Conservation (phyloP, 176 grass and related monocot genomes). For the Eragrostis curvula region DNA sequence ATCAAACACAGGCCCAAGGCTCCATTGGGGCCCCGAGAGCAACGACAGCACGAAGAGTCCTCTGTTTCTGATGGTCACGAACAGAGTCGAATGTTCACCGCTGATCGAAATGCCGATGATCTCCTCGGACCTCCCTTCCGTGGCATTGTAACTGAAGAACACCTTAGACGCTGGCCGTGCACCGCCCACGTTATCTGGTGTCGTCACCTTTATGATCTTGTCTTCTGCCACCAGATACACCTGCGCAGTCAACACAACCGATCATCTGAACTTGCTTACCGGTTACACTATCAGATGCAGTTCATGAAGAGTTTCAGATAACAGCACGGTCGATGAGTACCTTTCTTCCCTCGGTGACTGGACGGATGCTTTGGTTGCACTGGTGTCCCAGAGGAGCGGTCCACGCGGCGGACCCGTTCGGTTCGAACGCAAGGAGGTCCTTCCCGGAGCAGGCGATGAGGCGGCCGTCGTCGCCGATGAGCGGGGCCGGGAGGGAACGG, state of each 20-base stretch:
- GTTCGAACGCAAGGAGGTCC: slow-evolving; percentile 65
- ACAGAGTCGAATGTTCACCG: slow-evolving; percentile 51
- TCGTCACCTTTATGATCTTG: slow-evolving; percentile 64
- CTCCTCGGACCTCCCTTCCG: slow-evolving; percentile 48
- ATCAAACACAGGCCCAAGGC: slow-evolving; percentile 54
- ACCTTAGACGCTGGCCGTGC: slow-evolving; percentile 41
- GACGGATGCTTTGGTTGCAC: slow-evolving; percentile 51
- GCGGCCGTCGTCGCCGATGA: slow-evolving; percentile 53
- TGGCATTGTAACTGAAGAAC: slow-evolving; percentile 62
- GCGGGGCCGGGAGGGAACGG: slow-evolving; percentile 51
- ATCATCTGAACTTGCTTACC: neutral
- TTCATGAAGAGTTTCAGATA: neutral
- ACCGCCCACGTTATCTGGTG: slow-evolving; percentile 33
- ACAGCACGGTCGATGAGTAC: slow-evolving; percentile 16
- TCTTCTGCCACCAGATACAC: slow-evolving; percentile 85
- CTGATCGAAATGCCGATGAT: slow-evolving; percentile 67
- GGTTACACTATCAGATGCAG: neutral
- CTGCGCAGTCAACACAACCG: slow-evolving; percentile 32
- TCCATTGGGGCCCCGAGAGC: slow-evolving; percentile 58
- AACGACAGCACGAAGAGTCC: slow-evolving; percentile 70
- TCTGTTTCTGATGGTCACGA: slow-evolving; percentile 63
- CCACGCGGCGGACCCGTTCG: slow-evolving; percentile 67
- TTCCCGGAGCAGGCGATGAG: slow-evolving; percentile 66
- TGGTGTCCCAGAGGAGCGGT: slow-evolving; percentile 44
- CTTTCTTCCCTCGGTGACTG: slow-evolving; percentile 55